Base-by-base conservation (phyloP, 192 early-diverging fungal genomes). In the Backusella circina region DNA sequence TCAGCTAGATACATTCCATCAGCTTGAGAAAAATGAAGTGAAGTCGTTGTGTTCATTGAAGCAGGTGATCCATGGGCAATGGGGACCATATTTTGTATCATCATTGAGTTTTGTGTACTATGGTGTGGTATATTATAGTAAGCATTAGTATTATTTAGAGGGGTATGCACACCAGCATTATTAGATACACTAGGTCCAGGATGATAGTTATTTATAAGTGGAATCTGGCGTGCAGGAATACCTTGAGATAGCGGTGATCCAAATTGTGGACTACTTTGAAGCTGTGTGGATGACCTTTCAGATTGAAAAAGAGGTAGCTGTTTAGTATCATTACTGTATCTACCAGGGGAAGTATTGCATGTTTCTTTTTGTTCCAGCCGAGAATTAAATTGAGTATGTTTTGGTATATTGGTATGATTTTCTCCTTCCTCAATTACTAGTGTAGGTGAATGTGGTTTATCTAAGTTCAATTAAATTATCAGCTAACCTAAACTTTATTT, bases 1-100 rank as follows among this genome's bases (percentile, higher is more conserved):
- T 78, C 77, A 37, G 77, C 30, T 41, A 74, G 12, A 57, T 78
- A 78, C 15, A 18, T 41, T 31, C 73, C 41, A 35, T 78, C 77
- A 28, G 37, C 4, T 44, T 38, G 37, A 47, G 69, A 2, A 5
- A 18, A 39, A 31, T 1, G n/a, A 31, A 26, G 18, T 6, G 39
- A 8, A 47, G 23, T 8, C 10, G 69, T 23, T 5, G 21, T 23
- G 35, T 26, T 38, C 37, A 12, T 21, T 4, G 32, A 18, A 0
- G 18, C 39, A 26, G 21, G 9, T 30, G 23, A 12, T 28, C 54
- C 26, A 28, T 61, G n/a, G 26, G 13, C 23, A 28, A 61, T 2
- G 26, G 54, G 54, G 10, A 4, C 9, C 26, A 4, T 4, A 4
- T 61, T 61, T n/a, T 51, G 18, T 21, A n/a, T 15, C 21, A 51